phyloP scores from a whole-genome alignment of 2,329 filamentous ascomycete species.

The Coniella lustricola region DNA sequence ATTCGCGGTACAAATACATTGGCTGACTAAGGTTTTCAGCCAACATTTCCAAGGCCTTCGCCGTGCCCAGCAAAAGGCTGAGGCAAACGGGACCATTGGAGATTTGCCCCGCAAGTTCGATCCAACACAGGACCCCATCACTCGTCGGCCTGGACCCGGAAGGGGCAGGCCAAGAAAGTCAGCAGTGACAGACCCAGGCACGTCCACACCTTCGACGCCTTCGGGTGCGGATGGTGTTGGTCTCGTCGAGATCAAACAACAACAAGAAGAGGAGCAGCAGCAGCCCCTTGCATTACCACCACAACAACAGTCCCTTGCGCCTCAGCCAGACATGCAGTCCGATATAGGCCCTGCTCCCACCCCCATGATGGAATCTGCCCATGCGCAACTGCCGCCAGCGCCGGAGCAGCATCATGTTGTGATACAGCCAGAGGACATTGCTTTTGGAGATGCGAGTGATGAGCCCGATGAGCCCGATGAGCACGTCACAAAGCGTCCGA shows the following conservation, averaged over 20 bases:
- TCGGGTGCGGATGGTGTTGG: background rate
- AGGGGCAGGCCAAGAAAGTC: conserved; percentile 46
- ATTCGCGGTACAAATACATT: background rate
- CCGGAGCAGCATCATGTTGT: conserved; percentile 24
- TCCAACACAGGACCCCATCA: conserved; percentile 51
- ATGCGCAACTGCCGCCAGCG: conserved; percentile 17
- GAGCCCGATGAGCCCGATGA: conserved; percentile 27
- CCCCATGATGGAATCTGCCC: conserved; percentile 15
- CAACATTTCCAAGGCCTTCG: conserved; percentile 57
- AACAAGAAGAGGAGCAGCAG: conserved; percentile 10
- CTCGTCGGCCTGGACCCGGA: conserved; percentile 51
- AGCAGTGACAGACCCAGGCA: conserved; percentile 20
- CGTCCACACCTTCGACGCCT: conserved; percentile 9
- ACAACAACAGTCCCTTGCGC: conserved; percentile 12
- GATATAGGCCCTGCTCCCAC: conserved; percentile 12
- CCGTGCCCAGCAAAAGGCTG: conserved; percentile 47
- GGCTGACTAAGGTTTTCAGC: conserved; percentile 28
- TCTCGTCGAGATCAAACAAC: conserved; percentile 10
- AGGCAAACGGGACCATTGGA: conserved; percentile 28
- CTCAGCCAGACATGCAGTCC: conserved; percentile 15
- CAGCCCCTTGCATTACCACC: conserved; percentile 1
- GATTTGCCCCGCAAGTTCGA: conserved; percentile 37
- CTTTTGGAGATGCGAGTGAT: conserved; percentile 14
- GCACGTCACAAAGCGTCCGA: conserved; percentile 34
- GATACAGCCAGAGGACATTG: conserved; percentile 21